Conservation (phyloP, 2,329 filamentous ascomycete species). For the Plenodomus lindquistii region DNA sequence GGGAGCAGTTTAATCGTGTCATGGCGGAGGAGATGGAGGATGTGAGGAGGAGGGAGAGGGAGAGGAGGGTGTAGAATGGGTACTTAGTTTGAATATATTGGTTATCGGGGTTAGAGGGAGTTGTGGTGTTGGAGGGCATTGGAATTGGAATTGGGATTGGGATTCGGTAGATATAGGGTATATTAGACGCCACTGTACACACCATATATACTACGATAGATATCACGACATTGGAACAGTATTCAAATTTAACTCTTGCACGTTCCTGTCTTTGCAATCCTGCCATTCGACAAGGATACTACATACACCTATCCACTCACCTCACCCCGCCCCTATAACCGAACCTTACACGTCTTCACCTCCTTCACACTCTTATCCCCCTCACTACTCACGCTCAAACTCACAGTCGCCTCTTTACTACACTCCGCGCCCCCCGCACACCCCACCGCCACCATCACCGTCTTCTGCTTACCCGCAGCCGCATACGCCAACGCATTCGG, state of each 20-base stretch:
- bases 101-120: too few species aligned
- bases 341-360: constrained; percentile 12
- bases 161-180: too few species aligned
- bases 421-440: constrained; percentile 20
- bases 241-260: too few species aligned
- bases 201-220: too few species aligned
- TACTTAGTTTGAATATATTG: constrained; percentile 1
- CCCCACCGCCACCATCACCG: constrained; percentile 51
- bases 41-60: constrained; percentile 51
- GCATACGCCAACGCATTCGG: constrained; percentile 47
- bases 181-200: too few species aligned
- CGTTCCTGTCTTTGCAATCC: too few species aligned
- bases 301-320: not conserved
- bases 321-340: not conserved
- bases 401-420: not conserved
- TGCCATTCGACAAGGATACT: too few species aligned
- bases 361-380: constrained; percentile 32
- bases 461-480: constrained; percentile 46
- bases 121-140: too few species aligned
- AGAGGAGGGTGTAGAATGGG: constrained; percentile 3
- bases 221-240: too few species aligned
- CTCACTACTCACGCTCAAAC: not conserved
- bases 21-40: constrained; percentile 70
- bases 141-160: too few species aligned
- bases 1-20: constrained; percentile 70